phyloP scores from a whole-genome alignment of 169 alveolate genomes.

The Cryptosporidium baileyi region DNA sequence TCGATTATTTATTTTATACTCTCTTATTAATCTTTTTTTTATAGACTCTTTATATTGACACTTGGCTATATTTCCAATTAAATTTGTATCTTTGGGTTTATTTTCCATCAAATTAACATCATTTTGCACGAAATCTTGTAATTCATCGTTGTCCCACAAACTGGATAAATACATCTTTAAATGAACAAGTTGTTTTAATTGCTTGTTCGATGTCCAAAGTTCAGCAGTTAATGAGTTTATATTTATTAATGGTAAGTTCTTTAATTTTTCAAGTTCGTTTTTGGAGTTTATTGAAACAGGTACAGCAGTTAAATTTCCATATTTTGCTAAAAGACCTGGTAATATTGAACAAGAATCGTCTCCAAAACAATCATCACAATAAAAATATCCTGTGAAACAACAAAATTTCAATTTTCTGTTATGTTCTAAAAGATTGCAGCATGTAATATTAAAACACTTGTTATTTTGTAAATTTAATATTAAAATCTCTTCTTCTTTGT shows the following conservation, averaged over 20 bases:
- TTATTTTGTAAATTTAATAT: constrained; percentile 22
- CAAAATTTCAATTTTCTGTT: constrained; percentile 6
- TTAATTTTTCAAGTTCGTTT: constrained; percentile 17
- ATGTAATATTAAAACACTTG: constrained; percentile 11
- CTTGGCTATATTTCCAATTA: not conserved
- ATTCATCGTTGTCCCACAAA: not conserved
- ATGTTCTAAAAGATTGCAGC: not conserved
- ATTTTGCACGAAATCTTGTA: no score
- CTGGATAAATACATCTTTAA: constrained; percentile 26
- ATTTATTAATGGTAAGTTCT: constrained; percentile 25
- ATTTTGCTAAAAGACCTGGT: constrained; percentile 54
- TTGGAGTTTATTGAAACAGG: constrained; percentile 36
- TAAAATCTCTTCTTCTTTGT: not conserved
- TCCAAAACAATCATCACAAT: constrained; percentile 57
- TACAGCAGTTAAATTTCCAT: constrained; percentile 58
- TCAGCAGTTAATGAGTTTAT: constrained; percentile 50
- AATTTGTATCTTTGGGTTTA: no score
- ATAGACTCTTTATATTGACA: constrained; percentile 67
- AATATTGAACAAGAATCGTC: constrained; percentile 25
- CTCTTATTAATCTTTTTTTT: constrained; percentile 49
- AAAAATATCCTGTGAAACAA: constrained; percentile 59
- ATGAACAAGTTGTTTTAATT: constrained; percentile 23
- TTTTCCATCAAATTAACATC: not conserved
- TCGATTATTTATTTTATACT: not conserved
- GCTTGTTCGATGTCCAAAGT: constrained; percentile 43